Conservation (phyloP, 768 basidiomycete genomes). For the Mrakia gelida region DNA sequence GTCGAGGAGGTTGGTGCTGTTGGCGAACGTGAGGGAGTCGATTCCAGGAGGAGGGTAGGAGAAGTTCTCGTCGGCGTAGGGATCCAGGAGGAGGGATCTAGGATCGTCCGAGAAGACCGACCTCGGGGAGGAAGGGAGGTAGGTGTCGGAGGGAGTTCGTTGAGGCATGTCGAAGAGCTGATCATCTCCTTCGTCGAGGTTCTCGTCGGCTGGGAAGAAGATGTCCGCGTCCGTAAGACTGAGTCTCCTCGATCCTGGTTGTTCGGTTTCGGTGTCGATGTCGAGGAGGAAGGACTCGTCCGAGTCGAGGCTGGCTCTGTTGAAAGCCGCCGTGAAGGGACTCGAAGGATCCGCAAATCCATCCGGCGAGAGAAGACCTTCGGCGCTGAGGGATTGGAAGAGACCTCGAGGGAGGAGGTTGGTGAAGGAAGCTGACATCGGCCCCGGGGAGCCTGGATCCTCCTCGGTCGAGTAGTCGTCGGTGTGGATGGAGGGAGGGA, state of each 20-base stretch:
- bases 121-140: conserved; percentile 22
- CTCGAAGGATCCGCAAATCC: conserved; percentile 13
- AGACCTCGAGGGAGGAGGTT: conserved; percentile 44
- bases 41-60: conserved; percentile 26
- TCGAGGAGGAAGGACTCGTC: conserved; percentile 12
- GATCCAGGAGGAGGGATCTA: conserved; percentile 26
- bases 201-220: conserved; percentile 19
- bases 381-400: conserved; percentile 43
- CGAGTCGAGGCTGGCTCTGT: conserved; percentile 7
- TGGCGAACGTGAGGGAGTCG: conserved; percentile 4
- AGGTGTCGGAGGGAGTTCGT: conserved; percentile 9
- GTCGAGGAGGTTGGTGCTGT: conserved; percentile 10
- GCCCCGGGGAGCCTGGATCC: conserved; percentile 45
- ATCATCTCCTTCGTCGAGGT: neutral
- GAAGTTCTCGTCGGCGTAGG: conserved; percentile 20
- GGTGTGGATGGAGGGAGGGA: conserved; percentile 26
- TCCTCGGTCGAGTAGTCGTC: conserved; percentile 37
- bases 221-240: conserved; percentile 12
- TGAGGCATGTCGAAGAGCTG: conserved; percentile 10
- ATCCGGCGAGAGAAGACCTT: conserved; percentile 27
- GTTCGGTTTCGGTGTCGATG: conserved; percentile 7
- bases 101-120: conserved; percentile 32
- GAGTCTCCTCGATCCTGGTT: neutral
- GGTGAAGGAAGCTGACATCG: conserved; percentile 44
- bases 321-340: conserved; percentile 24